phyloP scores from a whole-genome alignment of 2,329 filamentous ascomycete species.

The Exophiala xenobiotica region DNA sequence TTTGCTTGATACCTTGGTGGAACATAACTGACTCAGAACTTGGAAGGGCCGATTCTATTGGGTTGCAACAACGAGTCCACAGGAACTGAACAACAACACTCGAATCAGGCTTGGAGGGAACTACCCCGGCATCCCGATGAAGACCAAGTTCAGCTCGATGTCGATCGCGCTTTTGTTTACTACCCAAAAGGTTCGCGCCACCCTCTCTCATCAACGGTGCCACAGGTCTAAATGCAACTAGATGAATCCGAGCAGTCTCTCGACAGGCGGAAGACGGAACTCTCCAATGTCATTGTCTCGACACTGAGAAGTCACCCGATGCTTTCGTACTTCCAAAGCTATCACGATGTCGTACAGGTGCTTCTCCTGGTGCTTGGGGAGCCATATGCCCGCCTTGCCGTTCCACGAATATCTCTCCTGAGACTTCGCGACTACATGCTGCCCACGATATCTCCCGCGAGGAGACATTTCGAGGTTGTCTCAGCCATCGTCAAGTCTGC shows the following conservation, averaged over 20 bases:
- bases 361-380: constrained; percentile 79
- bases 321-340: constrained; percentile 96
- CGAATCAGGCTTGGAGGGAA: constrained; percentile 52
- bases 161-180: constrained; percentile 95
- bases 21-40: constrained; percentile 21
- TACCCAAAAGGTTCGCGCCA: constrained; percentile 72
- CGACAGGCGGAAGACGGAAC: constrained; percentile 67
- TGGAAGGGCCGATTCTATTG: constrained; percentile 51
- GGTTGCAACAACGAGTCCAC: constrained; percentile 36
- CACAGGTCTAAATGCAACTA: constrained; percentile 36
- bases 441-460: constrained; percentile 75
- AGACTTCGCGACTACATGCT: constrained; percentile 98
- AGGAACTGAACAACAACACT: constrained; percentile 9
- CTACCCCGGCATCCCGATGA: constrained; percentile 81
- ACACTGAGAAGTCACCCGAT: constrained; percentile 78
- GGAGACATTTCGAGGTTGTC: constrained; percentile 82
- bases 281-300: constrained; percentile 76
- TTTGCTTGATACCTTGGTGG: constrained; percentile 11
- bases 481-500: constrained; percentile 73
- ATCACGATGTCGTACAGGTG: constrained; percentile 97
- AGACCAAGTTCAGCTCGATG: constrained; percentile 86
- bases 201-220: constrained; percentile 27
- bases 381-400: constrained; percentile 58
- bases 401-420: constrained; percentile 80
- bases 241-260: constrained; percentile 70